Evolutionary conservation across 2,329 filamentous ascomycete genomes (phyloP).

Genomic region (Epichloe hybrida): DNA sequence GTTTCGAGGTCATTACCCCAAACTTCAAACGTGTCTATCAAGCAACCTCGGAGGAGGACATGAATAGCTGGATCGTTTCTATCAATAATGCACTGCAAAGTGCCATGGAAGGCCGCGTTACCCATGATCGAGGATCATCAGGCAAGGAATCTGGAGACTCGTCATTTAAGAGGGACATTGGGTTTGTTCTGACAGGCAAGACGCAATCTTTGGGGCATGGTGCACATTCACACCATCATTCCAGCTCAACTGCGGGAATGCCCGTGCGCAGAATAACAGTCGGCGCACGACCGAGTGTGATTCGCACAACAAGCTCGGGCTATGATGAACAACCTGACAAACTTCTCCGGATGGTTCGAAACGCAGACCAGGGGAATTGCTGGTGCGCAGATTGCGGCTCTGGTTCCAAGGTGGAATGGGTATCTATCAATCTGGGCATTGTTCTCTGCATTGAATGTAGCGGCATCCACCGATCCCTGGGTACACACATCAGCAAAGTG

Average conservation of each 20-base stretch:
- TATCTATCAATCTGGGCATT: slow-evolving; percentile 94
- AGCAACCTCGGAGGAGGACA: slow-evolving; percentile 93
- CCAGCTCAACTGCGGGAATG: slow-evolving; percentile 33
- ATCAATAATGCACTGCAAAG: slow-evolving; percentile 97
- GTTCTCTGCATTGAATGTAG: slow-evolving; percentile 96
- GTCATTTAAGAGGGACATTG: slow-evolving; percentile 70
- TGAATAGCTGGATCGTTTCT: slow-evolving; percentile 89
- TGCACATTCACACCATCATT: slow-evolving; percentile 35
- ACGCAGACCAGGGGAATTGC: slow-evolving; percentile 82
- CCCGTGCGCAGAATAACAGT: slow-evolving; percentile 82
- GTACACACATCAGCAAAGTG: slow-evolving; percentile 95
- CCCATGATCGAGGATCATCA: slow-evolving; percentile 35
- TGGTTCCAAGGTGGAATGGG: slow-evolving; percentile 90
- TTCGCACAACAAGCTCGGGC: slow-evolving; percentile 53
- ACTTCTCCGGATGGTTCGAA: slow-evolving; percentile 73
- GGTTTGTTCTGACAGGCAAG: slow-evolving; percentile 85
- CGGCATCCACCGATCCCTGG: slow-evolving; percentile 88
- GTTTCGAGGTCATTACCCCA: slow-evolving; percentile 96
- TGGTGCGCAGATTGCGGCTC: slow-evolving; percentile 93
- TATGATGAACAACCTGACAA: slow-evolving; percentile 76
- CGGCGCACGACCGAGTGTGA: slow-evolving; percentile 66
- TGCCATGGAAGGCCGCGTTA: slow-evolving; percentile 72
- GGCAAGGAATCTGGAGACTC: slow-evolving; percentile 29
- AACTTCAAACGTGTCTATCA: slow-evolving; percentile 94
- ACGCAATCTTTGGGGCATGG: slow-evolving; percentile 55